Evolutionary conservation across 2,329 filamentous ascomycete species (phyloP), one percentile per base, ranked within the genome.

Genomic region (Ophiognomonia clavigignenti-juglandacearum): DNA sequence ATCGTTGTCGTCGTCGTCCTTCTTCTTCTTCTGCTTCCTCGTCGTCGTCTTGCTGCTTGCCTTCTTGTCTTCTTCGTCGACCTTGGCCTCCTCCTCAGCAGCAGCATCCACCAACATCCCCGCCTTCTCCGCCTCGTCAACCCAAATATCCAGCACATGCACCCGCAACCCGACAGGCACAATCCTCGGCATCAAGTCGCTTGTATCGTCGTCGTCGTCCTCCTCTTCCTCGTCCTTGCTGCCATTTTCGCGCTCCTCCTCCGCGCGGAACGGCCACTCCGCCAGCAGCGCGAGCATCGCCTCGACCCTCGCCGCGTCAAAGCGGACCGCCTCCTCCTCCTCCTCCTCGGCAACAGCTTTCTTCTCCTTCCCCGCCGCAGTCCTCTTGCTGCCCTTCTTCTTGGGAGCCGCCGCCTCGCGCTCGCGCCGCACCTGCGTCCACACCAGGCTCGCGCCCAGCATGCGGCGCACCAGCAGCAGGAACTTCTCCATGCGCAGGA

Each of bases 401-500:
- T n/a, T 51, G 56, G 16, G 57, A 65, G 66, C 73, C 45, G 40
- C 52, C 37, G 22, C 55, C 59, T 52, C 51, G 50, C 44, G n/a
- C n/a, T n/a, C n/a, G n/a, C n/a, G n/a, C 29, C 47, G 56, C 11
- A 56, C 54, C 44, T 55, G 63, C 46, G 67, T 71, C 60, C 71
- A 74, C 50, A 55, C 66, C 53, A 95, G 82, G 9, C 82, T 81
- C n/a, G 85, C 82, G 31, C 78, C 81, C 13, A 96, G 70, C 57
- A 89, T 88, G 54, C 86, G 80, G 43, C 93, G 78, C 48, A 95
- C 85, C 16, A 97, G 75, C 56, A 91, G 77, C 47, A 98, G 71
- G 61, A 95, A 97, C 72, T 98, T 98, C 68, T 98, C 90, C 72
- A 97, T 84, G 35, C 88, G 80, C 54, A 87, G 68, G 8, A 85